Base-by-base conservation (phyloP, 2,329 filamentous ascomycete genomes). In the Fusarium succisae region DNA sequence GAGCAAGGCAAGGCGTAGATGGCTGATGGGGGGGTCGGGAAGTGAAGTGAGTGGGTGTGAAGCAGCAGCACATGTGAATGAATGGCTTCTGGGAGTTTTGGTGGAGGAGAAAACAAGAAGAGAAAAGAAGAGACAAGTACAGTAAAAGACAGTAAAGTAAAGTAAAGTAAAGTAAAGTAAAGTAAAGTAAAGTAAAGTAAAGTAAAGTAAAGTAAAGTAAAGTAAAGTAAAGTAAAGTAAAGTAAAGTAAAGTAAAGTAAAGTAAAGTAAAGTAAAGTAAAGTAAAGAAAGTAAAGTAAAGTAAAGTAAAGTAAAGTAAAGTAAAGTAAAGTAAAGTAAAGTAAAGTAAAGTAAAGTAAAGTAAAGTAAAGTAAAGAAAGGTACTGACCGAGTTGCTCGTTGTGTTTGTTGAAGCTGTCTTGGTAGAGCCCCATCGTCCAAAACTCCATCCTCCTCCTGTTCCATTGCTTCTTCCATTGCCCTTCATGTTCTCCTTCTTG, bases 401-500 rank as follows among this genome's bases (percentile, higher is more conserved):
- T 4, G 56, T 72, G 47, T 51, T 72, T 53, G 66, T 59, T 41
- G 63, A 72, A 57, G 56, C 50, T 35, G 72, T 51, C 24, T 45
- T 73, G 18, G 61, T 61, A 65, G 70, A 56, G 8, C 71, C 63
- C 71, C 71, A 74, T 41, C 71, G 71, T 45, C 63, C 71, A 72
- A 73, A 73, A 39, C 70, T 65, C 72, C 72, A 74, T 30, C 72
- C 63, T 22, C 72, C 59, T 58, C 69, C 70, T 43, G 30, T 48
- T 18, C 41, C 67, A 61, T 57, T 72, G 8, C 63, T 61, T 47
- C 57, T 58, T n/a, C 63, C 62, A 50, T 47, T 73, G 12, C 47
- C 30, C 50, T 70, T 74, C 72, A 75, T 74, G 6, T 51, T 73
- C 11, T 74, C 71, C 30, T 60, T 72, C 59, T 72, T 75, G 30